Evolutionary conservation across 2,329 filamentous ascomycete species (phyloP).

Genomic region (Trichoderma koningiopsis): DNA sequence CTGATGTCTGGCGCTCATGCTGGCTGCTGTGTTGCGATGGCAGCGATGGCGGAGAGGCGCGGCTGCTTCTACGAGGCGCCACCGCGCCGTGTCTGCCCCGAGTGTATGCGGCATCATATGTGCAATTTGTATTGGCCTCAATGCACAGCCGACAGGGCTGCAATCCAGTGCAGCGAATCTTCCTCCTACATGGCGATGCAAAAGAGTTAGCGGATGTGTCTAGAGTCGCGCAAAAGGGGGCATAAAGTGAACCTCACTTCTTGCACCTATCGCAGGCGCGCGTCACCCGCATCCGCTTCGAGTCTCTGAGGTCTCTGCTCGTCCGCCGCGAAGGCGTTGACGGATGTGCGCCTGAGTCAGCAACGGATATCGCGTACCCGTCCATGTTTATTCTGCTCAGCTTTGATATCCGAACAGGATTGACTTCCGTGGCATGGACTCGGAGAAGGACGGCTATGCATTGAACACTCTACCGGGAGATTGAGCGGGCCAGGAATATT

Average conservation of each 20-base stretch:
- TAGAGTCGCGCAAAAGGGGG: not conserved
- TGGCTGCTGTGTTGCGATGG: not conserved
- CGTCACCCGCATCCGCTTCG: constrained; percentile 23
- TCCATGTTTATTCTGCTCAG: constrained; percentile 5
- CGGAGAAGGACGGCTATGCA: constrained; percentile 22
- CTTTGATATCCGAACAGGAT: constrained; percentile 18
- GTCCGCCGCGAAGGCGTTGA: constrained; percentile 16
- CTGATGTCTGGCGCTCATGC: constrained; percentile 18
- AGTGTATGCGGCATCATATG: constrained; percentile 19
- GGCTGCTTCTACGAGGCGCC: constrained; percentile 9
- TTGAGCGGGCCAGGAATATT: not conserved
- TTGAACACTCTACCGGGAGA: constrained; percentile 11
- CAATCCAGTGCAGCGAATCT: constrained; percentile 19
- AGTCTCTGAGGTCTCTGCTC: constrained; percentile 17
- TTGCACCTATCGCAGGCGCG: constrained; percentile 22
- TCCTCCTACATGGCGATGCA: constrained; percentile 1
- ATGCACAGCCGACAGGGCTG: constrained; percentile 21
- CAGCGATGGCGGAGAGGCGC: constrained; percentile 9
- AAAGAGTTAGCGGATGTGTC: not conserved
- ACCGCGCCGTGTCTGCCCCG: constrained; percentile 13
- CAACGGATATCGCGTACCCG: constrained; percentile 23
- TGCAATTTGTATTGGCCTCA: constrained; percentile 22
- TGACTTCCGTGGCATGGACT: constrained; percentile 19
- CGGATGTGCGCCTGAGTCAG: constrained; percentile 13
- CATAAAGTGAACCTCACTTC: constrained; percentile 10